phyloP scores from a whole-genome alignment of 1,284 basidiomycete genomes.

The Pseudozyma sp. region DNA sequence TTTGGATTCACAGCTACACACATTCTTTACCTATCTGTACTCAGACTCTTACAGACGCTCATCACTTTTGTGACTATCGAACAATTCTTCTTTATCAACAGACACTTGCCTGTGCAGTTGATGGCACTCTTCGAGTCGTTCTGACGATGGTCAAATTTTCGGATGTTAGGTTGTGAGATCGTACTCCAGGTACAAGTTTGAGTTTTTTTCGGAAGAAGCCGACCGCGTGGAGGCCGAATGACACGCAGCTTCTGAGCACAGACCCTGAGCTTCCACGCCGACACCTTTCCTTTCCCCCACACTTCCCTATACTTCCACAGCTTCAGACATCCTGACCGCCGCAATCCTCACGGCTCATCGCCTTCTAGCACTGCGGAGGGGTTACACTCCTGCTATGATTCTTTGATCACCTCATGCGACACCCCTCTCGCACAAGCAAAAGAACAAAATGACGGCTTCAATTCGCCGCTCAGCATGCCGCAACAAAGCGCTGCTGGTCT shows the following conservation, averaged over 20 bases:
- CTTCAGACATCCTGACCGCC: too few relatives aligned
- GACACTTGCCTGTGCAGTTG: neutral
- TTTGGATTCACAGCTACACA: slow-evolving; percentile 3
- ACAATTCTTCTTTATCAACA: neutral
- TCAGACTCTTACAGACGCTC: slow-evolving; percentile 3
- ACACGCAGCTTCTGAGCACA: slow-evolving; percentile 11
- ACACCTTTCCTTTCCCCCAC: neutral
- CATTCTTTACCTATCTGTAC: neutral
- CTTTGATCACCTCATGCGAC: too few relatives aligned
- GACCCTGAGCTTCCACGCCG: slow-evolving; percentile 4
- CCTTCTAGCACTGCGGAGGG: too few relatives aligned
- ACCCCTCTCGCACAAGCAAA: neutral
- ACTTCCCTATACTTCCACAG: neutral
- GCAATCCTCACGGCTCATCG: too few relatives aligned
- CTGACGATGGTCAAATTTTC: too few relatives aligned
- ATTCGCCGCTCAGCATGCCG: slow-evolving; percentile 9
- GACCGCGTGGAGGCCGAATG: slow-evolving; percentile 18
- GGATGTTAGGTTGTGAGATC: too few relatives aligned
- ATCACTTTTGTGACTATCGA: neutral
- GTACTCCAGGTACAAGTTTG: too few relatives aligned
- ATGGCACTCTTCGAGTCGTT: too few relatives aligned
- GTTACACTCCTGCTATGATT: too few relatives aligned
- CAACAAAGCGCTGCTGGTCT: slow-evolving; percentile 21
- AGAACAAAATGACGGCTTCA: slow-evolving; percentile 17
- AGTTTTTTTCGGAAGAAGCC: neutral